Conservation (phyloP, 1,139 yeast genomes). For the Candida mesenterica region DNA sequence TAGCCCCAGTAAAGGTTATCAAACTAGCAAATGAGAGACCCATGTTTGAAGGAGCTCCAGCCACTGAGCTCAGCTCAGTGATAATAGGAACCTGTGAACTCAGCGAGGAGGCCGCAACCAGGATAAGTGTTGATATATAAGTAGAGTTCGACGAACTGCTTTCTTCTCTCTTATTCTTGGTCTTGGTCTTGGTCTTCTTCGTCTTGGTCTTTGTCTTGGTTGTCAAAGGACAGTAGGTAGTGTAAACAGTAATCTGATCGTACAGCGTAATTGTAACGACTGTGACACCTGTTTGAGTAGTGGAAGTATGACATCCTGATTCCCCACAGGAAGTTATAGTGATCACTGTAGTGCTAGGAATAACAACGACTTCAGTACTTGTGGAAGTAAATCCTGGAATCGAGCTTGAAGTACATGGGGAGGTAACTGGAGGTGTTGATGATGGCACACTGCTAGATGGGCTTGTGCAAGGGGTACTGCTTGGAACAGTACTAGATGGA, state of each 20-base stretch:
- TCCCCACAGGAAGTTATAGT: not conserved
- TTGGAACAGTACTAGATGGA: not conserved
- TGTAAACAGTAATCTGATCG: not conserved
- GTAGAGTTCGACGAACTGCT: not conserved
- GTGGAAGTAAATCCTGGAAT: not conserved
- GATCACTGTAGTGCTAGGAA: not conserved
- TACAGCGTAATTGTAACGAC: not conserved
- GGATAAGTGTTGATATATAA: not conserved
- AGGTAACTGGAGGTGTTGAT: not conserved
- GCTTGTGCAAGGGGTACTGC: not conserved
- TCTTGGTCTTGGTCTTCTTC: not conserved
- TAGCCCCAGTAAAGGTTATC: conserved; percentile 1
- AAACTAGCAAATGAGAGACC: not conserved
- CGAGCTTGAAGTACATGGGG: not conserved
- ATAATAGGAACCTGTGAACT: conserved; percentile 1
- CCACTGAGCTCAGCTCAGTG: not conserved
- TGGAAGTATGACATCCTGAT: not conserved
- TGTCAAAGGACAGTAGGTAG: conserved; percentile 1
- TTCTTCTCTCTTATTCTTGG: not conserved
- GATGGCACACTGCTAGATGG: too few relatives aligned
- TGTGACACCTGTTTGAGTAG: not conserved
- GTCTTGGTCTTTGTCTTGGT: not conserved
- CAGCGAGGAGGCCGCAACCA: not conserved
- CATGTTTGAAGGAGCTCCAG: not conserved
- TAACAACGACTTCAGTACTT: not conserved